Conservation (phyloP, 805 yeast genomes). For the Sugiyamaella boreocaroliniensis region DNA sequence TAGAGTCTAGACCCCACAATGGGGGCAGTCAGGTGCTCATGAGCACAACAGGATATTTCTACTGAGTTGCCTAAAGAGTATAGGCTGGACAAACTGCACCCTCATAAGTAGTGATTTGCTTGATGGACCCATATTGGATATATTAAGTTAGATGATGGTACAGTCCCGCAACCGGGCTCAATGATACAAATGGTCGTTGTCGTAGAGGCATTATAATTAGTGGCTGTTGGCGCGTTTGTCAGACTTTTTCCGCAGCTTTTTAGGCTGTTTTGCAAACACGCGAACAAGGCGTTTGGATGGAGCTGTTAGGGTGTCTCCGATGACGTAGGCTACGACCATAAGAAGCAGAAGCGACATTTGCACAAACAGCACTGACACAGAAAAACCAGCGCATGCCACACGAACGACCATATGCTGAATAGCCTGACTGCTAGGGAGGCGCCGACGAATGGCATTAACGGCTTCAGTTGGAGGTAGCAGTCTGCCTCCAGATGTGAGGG, state of each 20-base stretch:
- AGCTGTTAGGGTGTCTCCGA: conserved; percentile 16
- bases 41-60: no score
- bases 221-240: conserved; percentile 1
- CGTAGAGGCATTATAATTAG: background rate
- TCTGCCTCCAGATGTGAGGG: background rate
- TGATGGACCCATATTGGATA: no score
- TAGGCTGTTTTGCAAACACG: background rate
- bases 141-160: no score
- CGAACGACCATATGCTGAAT: conserved; percentile 1
- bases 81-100: no score
- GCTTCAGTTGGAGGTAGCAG: conserved; percentile 20
- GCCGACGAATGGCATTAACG: conserved; percentile 6
- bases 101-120: no score
- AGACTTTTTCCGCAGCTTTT: conserved; percentile 4
- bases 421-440: conserved; percentile 2
- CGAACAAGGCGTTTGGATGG: conserved; percentile 6
- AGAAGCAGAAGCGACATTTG: conserved; percentile 17
- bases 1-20: no score
- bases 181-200: no score
- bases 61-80: no score
- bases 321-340: conserved; percentile 17
- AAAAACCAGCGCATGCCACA: conserved; percentile 10
- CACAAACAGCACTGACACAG: conserved; percentile 13
- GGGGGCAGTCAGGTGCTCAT: no score
- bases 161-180: no score